Percentiles rank a stretch among this genome's conserved stretches.
Evolutionary conservation across 2,329 filamentous ascomycete species (phyloP).

Genomic region (Ophiostoma triangulosporum): DNA sequence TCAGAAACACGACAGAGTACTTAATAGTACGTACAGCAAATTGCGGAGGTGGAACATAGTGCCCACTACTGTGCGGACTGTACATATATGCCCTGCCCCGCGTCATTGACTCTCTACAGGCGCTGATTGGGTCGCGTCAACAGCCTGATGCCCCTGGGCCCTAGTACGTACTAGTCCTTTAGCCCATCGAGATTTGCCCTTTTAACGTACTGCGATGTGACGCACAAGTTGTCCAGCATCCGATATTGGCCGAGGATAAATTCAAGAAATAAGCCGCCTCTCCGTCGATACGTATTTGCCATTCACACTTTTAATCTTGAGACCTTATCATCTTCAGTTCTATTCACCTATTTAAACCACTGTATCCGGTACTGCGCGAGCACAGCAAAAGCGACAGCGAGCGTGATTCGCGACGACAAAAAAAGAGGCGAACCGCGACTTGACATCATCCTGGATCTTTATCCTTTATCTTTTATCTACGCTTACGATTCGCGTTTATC

Average conservation of each 20-base stretch:
- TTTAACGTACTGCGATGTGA: no score
- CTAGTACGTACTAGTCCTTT: background rate
- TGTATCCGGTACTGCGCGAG: background rate
- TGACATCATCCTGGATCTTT: background rate
- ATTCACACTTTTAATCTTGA: background rate
- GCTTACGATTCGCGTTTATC: no score
- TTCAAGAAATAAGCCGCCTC: background rate
- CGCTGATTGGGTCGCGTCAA: no score
- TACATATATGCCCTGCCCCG: background rate
- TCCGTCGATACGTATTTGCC: background rate
- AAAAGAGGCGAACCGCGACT: background rate
- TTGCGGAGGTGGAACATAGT: background rate
- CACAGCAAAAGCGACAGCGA: no score
- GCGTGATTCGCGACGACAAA: background rate
- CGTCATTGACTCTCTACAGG: background rate
- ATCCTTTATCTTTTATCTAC: background rate
- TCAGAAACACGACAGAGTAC: background rate
- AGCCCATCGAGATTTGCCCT: no score
- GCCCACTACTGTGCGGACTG: background rate
- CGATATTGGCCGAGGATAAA: background rate
- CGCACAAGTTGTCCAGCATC: background rate
- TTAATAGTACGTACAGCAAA: background rate
- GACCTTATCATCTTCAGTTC: background rate
- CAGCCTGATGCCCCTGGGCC: background rate
- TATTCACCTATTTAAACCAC: background rate